Conservation (phyloP, 2,329 filamentous ascomycete genomes). For the Colletotrichum higginsianum region DNA sequence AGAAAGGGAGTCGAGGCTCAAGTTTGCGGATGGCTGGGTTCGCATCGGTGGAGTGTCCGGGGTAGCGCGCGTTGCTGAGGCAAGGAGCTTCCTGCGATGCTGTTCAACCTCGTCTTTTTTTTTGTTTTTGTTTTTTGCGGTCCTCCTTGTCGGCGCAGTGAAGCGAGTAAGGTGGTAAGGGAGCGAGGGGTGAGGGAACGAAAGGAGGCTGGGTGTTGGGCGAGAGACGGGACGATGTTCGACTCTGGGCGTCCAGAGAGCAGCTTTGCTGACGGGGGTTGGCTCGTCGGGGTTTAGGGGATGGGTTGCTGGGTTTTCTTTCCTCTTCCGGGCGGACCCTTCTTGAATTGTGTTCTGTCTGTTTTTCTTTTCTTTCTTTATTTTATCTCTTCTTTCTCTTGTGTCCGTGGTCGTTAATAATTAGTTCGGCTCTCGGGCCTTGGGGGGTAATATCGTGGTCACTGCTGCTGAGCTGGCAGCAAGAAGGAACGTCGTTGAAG, state of each 20-base stretch:
- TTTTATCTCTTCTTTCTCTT: neutral
- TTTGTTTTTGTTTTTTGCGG: constrained; percentile 54
- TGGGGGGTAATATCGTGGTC: constrained; percentile 1
- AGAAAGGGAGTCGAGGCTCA: constrained; percentile 52
- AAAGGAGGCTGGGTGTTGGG: constrained; percentile 36
- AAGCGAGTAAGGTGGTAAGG: constrained; percentile 39
- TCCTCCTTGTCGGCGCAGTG: constrained; percentile 40
- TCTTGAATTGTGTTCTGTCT: constrained; percentile 16
- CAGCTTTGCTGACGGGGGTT: constrained; percentile 39
- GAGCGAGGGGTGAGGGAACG: constrained; percentile 37
- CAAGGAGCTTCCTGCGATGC: constrained; percentile 48
- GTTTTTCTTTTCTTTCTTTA: neutral
- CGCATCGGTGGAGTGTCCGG: constrained; percentile 56
- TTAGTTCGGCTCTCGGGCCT: constrained; percentile 34
- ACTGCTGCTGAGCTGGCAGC: constrained; percentile 1
- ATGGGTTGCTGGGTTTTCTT: constrained; percentile 16
- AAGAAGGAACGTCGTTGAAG: constrained; percentile 17
- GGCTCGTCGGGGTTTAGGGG: constrained; percentile 37
- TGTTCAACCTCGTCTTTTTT: constrained; percentile 57
- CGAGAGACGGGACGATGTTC: constrained; percentile 35
- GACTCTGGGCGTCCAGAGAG: constrained; percentile 38
- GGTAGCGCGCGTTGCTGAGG: constrained; percentile 46
- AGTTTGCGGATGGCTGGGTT: constrained; percentile 61
- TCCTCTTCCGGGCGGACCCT: constrained; percentile 17
- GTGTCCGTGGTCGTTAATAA: constrained; percentile 29